phyloP scores from a whole-genome alignment of 306 rosid species.

The Pyrus pyrifolia region DNA sequence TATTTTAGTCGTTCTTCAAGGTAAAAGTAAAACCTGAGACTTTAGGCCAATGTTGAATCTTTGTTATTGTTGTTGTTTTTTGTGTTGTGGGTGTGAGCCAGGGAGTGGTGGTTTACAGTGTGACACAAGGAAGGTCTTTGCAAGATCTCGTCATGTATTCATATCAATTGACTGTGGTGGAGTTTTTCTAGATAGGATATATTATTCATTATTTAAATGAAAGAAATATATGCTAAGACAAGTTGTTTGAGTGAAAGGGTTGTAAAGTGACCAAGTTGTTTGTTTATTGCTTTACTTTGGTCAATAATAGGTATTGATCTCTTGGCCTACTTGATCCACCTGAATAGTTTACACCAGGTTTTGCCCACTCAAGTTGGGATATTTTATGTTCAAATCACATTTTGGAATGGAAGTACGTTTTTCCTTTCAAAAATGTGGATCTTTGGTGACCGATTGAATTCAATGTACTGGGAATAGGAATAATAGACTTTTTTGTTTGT shows the following conservation, averaged over 20 bases:
- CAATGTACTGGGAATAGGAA: background rate
- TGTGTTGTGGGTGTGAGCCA: background rate
- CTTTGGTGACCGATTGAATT: conserved; percentile 1
- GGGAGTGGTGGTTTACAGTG: conserved; percentile 1
- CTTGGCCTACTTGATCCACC: conserved; percentile 12
- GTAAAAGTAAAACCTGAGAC: background rate
- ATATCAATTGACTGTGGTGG: background rate
- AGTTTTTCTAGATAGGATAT: conserved; percentile 15
- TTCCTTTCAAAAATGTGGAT: conserved; percentile 1
- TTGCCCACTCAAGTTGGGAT: conserved; percentile 7
- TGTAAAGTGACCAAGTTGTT: conserved; percentile 24
- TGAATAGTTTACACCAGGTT: conserved; percentile 20
- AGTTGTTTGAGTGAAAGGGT: background rate
- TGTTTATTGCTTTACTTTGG: conserved; percentile 17
- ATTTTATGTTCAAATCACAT: background rate
- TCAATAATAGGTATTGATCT: conserved; percentile 23
- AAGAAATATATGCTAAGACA: too few relatives aligned
- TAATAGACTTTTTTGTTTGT: background rate
- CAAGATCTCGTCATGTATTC: conserved; percentile 4
- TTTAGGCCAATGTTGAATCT: background rate
- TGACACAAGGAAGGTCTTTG: background rate
- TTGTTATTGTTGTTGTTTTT: background rate
- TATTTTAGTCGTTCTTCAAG: background rate
- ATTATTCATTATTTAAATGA: background rate
- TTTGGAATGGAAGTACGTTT: conserved; percentile 7